phyloP scores from a whole-genome alignment of 108 stramenopile genomes.

The Cyclostephanos invisitatus region DNA sequence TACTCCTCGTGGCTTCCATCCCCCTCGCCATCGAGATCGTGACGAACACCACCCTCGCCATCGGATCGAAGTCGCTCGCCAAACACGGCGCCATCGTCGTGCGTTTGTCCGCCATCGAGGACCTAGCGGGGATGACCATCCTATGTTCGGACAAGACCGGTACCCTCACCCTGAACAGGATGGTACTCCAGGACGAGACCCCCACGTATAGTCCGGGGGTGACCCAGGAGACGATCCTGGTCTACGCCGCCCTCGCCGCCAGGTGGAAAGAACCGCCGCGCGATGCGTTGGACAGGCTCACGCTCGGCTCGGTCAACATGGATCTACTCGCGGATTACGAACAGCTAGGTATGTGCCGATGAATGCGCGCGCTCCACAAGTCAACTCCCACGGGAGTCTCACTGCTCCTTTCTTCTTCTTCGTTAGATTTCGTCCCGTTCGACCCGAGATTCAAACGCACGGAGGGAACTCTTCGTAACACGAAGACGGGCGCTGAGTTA shows the following conservation, averaged over 20 bases:
- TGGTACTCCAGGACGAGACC: conserved; percentile 65
- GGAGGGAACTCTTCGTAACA: conserved; percentile 62
- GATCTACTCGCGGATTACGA: conserved; percentile 46
- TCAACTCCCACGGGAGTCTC: neutral
- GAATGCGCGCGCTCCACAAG: neutral
- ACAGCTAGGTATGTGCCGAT: conserved; percentile 20
- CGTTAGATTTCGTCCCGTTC: conserved; percentile 69
- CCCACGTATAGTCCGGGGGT: conserved; percentile 47
- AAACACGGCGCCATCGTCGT: conserved; percentile 76
- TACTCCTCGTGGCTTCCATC: conserved; percentile 78
- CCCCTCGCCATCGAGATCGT: conserved; percentile 86
- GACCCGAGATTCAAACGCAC: conserved; percentile 79
- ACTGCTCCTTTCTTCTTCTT: neutral
- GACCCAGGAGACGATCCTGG: conserved; percentile 58
- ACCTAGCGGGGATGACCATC: conserved; percentile 79
- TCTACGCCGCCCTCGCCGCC: conserved; percentile 68
- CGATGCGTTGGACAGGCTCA: conserved; percentile 68
- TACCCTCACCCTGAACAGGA: conserved; percentile 81
- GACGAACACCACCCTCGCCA: conserved; percentile 74
- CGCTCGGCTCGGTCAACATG: conserved; percentile 50
- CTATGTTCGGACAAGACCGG: conserved; percentile 91
- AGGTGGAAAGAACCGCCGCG: conserved; percentile 61
- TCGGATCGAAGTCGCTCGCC: conserved; percentile 70
- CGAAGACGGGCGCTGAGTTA: conserved; percentile 46
- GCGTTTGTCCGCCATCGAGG: conserved; percentile 79